Evolutionary conservation across 768 basidiomycete species (phyloP).

Genomic region (Wakefieldia striispora): DNA sequence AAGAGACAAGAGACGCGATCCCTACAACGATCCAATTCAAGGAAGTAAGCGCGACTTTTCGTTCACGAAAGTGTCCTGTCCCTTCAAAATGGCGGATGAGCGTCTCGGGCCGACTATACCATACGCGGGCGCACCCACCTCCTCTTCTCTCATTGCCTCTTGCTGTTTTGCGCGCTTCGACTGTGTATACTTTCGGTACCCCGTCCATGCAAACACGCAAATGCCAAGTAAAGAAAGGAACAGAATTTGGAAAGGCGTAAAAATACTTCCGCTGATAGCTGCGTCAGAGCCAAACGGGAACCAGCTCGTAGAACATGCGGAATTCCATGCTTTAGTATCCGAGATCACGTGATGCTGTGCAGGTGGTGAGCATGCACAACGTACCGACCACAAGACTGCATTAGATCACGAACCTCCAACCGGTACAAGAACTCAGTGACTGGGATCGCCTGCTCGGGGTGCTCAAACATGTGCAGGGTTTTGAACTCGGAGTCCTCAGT

Average conservation of each 20-base stretch:
- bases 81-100: neutral
- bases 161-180: slow-evolving; percentile 10
- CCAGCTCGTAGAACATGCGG: slow-evolving; percentile 35
- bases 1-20: neutral
- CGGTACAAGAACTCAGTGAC: slow-evolving; percentile 82
- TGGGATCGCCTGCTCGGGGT: slow-evolving; percentile 63
- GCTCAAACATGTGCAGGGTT: slow-evolving; percentile 67
- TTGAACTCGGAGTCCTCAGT: slow-evolving; percentile 53
- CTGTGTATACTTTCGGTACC: slow-evolving; percentile 12
- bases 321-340: slow-evolving; percentile 37
- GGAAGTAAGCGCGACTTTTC: slow-evolving; percentile 28
- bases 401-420: slow-evolving; percentile 53
- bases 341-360: slow-evolving; percentile 37
- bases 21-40: slow-evolving; percentile 7
- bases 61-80: slow-evolving; percentile 5
- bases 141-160: slow-evolving; percentile 7
- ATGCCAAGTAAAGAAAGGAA: slow-evolving; percentile 12
- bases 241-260: neutral
- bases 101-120: neutral
- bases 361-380: neutral
- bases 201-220: slow-evolving; percentile 9
- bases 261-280: neutral
- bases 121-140: slow-evolving; percentile 6
- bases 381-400: neutral
- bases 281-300: slow-evolving; percentile 18